Base-by-base conservation (phyloP, 805 yeast species). In the Candida andamanensis region DNA sequence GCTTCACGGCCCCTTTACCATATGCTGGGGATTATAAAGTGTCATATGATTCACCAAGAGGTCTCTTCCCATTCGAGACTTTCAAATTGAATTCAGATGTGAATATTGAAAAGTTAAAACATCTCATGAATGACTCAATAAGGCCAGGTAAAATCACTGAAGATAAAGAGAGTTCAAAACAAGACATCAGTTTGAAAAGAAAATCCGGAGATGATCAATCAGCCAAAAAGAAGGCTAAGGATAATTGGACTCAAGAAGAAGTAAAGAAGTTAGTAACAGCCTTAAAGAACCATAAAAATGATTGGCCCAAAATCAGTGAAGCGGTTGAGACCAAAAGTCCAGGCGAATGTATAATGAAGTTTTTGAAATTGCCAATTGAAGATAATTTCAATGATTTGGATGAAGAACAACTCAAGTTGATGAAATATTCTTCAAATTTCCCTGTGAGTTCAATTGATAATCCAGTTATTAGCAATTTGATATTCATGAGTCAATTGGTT, bases 401-500 rank as follows among this genome's bases (percentile, higher is more conserved):
- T 21, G 41, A 41, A n/a, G 62, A 64, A 8, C 67, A 72, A 21
- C 54, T 82, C 13, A 89, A 92, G 1, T 84, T 95, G 10, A 68
- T 89, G 42, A 83, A 80, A 50, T 86, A 74, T 54, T 80, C 90
- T 4, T 81, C 94, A 3, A 82, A 85, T 53, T 69, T 90, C 30
- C 95, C 97, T 10, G 80, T 85, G 30, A 76, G 85, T 22, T 74
- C 85, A 26, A 76, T 80, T 17, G 97, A 92, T 46, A 92, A 92
- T 56, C 98, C 99, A 2, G 87, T 92, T 3, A 71, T 92, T 63
- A 81, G 95, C 22, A 90, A 95, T n/a, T 72, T 92, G 41, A 80
- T 95, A 10, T 92, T 89, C 56, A 65, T 92, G 58, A 78, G 89
- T 0, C 79, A 85, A 23, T 60, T 89, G 30, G 94, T 87, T 12